Evolutionary conservation across 768 basidiomycete genomes (phyloP), one percentile per base, ranked within the genome.

Genomic region (Tephrocybe sp.): DNA sequence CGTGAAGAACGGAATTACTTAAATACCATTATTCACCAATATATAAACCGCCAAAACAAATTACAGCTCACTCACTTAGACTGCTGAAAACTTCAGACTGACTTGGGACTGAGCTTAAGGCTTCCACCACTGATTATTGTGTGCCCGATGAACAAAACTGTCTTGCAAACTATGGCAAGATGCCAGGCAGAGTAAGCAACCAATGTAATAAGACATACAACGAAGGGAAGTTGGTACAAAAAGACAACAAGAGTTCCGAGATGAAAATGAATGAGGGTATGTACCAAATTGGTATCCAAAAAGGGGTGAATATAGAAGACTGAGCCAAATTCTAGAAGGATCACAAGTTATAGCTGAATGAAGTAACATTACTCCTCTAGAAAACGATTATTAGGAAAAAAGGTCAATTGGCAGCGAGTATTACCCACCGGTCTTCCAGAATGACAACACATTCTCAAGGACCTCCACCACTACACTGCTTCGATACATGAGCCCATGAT

Each of bases 401-500:
- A 30, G 28, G 15, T 46, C 14, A 25, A 25, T 49, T 38, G 53
- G 38, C 49, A 42, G 25, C 18, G 34, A 55, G 9, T 11, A 32
- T 15, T 12, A 58, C 62, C 46, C 47, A 64, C 68, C 64, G 24
- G 56, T 53, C 56, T 68, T 68, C 84, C 84, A 85, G 52, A 73
- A 81, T 47, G 80, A 77, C 53, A 80, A 70, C 34, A 88, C 69
- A 53, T 78, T 76, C 67, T 94, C 92, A 38, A 94, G 69, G 28
- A 90, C 88, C 57, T 94, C 92, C 23, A 94, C 83, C 46, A 94
- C 89, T 26, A 93, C 89, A 50, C 80, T 78, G 65, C 88, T 89
- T 65, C 86, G 87, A 69, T 93, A 97, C 91, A 99, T 93, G 48
- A 99, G 75, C 44, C 85, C 86, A 68, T 99, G 96, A 59, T 93